Base-by-base conservation (phyloP, 768 basidiomycete genomes). In the Boletellus sp. region DNA sequence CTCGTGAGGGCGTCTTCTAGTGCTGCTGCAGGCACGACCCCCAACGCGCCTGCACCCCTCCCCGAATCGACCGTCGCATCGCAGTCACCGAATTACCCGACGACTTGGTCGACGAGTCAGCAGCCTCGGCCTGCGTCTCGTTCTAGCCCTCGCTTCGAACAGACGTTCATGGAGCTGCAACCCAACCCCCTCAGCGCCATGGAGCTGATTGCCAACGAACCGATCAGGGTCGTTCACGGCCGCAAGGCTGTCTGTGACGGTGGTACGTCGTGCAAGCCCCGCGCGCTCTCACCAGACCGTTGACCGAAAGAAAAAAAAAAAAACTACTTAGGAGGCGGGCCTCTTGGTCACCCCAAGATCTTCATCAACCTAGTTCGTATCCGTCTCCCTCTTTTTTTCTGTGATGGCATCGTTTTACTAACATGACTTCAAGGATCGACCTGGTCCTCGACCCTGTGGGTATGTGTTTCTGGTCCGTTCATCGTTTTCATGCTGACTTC, bases 281-380 rank as follows among this genome's bases (percentile, higher is more conserved):
- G 13, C 12, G n/a, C 37, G 6, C 34, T 26, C 52, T 35, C 41
- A 48, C 53, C 35, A 23, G 28, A 31, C 26, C 50, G 48, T 54
- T 65, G 36, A 64, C 39, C n/a, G n/a, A n/a, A n/a, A n/a, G n/a
- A n/a, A n/a, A n/a, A n/a, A n/a, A n/a, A n/a, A n/a, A n/a, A n/a
- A 19, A 19, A 19, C 45, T 45, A 45, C 37, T 41, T 65, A 98
- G 95, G 95, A 70, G 86, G 84, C 65, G 96, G 95, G 11, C 81
- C 96, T 37, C 78, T 99, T 24, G 96, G 96, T 20, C 96, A 99
- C 66, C 96, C 96, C 6, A 94, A 93, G 75, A 84, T 98, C 52
- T 98, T 81, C 64, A 93, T 99, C 68, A 98, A 98, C 74, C 68
- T 99, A 66, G 94, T 93, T 59, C 52, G 88, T 73, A 35, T 16